These are phyloP conservation scores for Pseudocercospora pini-densiflorae DNA, from an alignment of 2,329 filamentous ascomycete species.

Conservation along the genomic window DNA sequence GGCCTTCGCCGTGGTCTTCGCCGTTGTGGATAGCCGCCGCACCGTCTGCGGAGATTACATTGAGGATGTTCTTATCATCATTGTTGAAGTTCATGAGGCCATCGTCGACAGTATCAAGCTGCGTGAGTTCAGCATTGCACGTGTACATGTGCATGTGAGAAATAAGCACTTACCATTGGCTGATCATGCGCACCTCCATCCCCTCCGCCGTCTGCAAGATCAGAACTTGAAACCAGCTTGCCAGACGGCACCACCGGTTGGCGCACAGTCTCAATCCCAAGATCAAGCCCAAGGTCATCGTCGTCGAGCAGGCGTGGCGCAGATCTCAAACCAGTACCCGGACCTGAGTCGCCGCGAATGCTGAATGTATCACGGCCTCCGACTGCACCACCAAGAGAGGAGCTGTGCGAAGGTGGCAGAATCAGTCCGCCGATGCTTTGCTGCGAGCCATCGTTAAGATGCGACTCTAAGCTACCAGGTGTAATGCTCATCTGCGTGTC, in stretches of 20 bases:
- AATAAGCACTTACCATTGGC: conserved; percentile 14
- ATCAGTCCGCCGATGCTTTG: conserved; percentile 49
- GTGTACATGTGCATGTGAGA: background rate
- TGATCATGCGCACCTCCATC: conserved; percentile 10
- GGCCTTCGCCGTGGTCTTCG: conserved; percentile 35
- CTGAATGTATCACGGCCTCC: conserved; percentile 45
- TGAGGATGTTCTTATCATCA: conserved; percentile 25
- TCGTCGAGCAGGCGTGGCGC: conserved; percentile 30
- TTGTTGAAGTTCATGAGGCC: conserved; percentile 2
- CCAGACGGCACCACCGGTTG: conserved; percentile 19
- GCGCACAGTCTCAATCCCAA: conserved; percentile 40
- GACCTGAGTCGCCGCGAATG: conserved; percentile 48
- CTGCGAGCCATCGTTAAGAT: conserved; percentile 29
- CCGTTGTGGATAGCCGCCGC: background rate
- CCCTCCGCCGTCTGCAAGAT: conserved; percentile 36
- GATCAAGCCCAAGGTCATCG: conserved; percentile 40
- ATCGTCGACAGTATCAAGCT: conserved; percentile 4
- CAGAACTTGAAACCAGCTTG: conserved; percentile 12
- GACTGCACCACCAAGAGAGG: conserved; percentile 46
- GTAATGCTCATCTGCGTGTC: conserved; percentile 43
- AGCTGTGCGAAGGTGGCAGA: conserved; percentile 47
- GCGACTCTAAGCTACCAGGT: conserved; percentile 38
- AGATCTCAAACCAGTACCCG: conserved; percentile 29
- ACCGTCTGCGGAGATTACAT: background rate
- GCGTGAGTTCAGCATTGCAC: background rate